Evolutionary conservation across 495 filamentous ascomycete species (phyloP), one percentile per base, ranked within the genome.

Genomic region (Aspergillus sclerotiicarbonarius): DNA sequence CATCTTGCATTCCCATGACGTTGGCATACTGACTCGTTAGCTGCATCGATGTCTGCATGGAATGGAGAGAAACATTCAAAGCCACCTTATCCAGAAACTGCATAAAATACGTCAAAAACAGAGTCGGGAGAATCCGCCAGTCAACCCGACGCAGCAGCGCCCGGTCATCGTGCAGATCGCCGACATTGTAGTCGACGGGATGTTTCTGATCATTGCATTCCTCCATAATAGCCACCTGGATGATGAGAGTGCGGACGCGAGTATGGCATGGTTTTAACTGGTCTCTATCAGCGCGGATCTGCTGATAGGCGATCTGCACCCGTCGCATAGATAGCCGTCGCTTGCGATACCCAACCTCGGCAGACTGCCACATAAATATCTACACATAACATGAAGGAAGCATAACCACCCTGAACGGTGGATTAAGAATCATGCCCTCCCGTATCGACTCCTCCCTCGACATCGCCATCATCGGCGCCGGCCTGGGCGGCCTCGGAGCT

Each of bases 21-120:
- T 80, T 80, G 25, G 82, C 82, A 67, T 85, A 85, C 75, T 80
- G 65, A 82, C 43, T 15, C 16, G 19, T 50, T 15, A 43, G 31
- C 19, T 51, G 41, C n/a, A 25, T 35, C 12, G n/a, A n/a, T n/a
- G n/a, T n/a, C n/a, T n/a, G n/a, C n/a, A n/a, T 18, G 21, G n/a
- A 15, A 30, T 8, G 25, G 44, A 48, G 10, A 71, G 78, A 61
- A 44, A 83, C 80, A 56, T 87, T 87, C 57, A 86, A 71, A 9
- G 82, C 75, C 41, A 87, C 80, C 68, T 89, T 89, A 68, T 89
- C 86, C 39, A 87, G 68, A 62, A 86, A 87, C 66, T 88, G 85
- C 67, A 88, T 74, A 32, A 79, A 82, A 65, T 88, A 88, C 57
- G 76, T 79, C 31, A 73, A 59, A 57, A 86, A 87, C 82, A 84